Evolutionary conservation across 129 eudicot species (phyloP).

Genomic region (Chrysanthemum seticuspe): DNA sequence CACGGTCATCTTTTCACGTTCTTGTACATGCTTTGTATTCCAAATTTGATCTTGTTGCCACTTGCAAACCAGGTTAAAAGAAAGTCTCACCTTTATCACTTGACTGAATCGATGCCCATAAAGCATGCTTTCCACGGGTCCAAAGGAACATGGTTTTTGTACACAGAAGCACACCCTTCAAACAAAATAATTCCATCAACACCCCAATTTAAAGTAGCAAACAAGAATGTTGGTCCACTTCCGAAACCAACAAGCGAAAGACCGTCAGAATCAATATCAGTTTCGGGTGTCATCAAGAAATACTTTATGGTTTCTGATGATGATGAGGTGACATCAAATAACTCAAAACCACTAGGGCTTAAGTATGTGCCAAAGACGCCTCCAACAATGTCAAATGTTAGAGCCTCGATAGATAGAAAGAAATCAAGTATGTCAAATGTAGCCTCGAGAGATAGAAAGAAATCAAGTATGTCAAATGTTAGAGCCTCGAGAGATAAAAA

Average conservation of each 20-base stretch:
- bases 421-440: constrained; percentile 16
- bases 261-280: constrained; percentile 45
- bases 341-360: background rate
- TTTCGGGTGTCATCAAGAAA: constrained; percentile 70
- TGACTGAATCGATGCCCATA: constrained; percentile 61
- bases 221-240: constrained; percentile 18
- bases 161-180: constrained; percentile 31
- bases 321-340: constrained; percentile 51
- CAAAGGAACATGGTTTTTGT: constrained; percentile 45
- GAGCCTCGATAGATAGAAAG: constrained; percentile 14
- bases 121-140: constrained; percentile 51
- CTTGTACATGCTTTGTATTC: background rate
- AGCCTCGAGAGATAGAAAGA: constrained; percentile 16
- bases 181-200: constrained; percentile 1
- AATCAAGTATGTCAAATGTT: constrained; percentile 13
- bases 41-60: constrained; percentile 1
- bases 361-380: constrained; percentile 23
- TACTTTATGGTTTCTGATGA: constrained; percentile 47
- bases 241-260: constrained; percentile 21
- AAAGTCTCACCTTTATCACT: constrained; percentile 52
- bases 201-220: constrained; percentile 24
- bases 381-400: constrained; percentile 22
- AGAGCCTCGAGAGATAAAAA: constrained; percentile 16
- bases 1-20: background rate
- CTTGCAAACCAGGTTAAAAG: constrained; percentile 51